A percentile compares a stretch with the other conserved stretches of the same genome.
These are phyloP conservation scores for Chloris gayana DNA, from an alignment of 176 grass and related monocot genomes.

Conservation along the genomic window DNA sequence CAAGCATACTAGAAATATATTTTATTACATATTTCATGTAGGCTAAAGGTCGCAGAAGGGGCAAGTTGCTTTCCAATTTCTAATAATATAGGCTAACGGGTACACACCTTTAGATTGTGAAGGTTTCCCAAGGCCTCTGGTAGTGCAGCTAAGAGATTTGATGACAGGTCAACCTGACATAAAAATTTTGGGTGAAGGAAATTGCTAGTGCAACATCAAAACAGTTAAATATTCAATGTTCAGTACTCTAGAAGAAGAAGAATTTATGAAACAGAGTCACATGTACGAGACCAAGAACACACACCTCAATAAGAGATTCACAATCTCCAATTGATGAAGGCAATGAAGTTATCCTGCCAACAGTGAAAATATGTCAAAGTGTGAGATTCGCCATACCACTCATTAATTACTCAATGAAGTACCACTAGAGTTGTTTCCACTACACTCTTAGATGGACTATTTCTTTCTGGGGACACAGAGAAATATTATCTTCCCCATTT, in stretches of 20 bases:
- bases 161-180: constrained; percentile 81
- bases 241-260: constrained; percentile 17
- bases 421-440: constrained; percentile 14
- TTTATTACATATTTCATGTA: constrained; percentile 23
- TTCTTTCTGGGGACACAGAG: neutral
- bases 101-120: constrained; percentile 71
- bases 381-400: neutral
- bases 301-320: constrained; percentile 74
- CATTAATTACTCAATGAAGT: constrained; percentile 26
- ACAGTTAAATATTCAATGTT: neutral
- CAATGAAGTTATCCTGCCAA: constrained; percentile 75
- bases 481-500: neutral
- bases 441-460: neutral
- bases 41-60: too few species aligned
- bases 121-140: constrained; percentile 77
- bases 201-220: constrained; percentile 28
- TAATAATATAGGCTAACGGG: too few species aligned
- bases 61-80: too few species aligned
- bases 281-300: constrained; percentile 3
- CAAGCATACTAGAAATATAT: neutral
- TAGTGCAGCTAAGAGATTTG: constrained; percentile 77
- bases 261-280: neutral
- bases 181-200: constrained; percentile 26
- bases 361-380: constrained; percentile 27
- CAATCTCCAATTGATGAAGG: constrained; percentile 80